These are phyloP conservation scores for Phyllosticta citriasiana DNA, from an alignment of 2,329 filamentous ascomycete species.

Conservation along the genomic window DNA sequence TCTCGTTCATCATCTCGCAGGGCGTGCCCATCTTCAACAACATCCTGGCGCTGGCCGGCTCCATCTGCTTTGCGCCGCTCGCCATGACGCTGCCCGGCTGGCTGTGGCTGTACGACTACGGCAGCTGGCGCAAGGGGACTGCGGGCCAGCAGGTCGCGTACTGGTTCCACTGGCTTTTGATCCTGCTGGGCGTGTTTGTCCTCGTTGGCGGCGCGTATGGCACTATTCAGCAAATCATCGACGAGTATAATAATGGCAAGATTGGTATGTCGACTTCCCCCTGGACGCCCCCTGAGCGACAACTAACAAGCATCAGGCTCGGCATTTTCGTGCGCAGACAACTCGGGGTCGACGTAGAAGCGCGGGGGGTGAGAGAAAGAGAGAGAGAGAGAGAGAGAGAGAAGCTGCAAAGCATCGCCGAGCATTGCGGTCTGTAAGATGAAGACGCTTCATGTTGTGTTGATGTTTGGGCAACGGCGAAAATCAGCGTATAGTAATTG, in stretches of 20 bases:
- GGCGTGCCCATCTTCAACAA: constrained; percentile 47
- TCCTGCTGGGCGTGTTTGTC: constrained; percentile 39
- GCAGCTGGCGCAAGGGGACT: constrained; percentile 29
- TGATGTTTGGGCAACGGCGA: no score
- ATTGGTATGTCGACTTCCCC: constrained; percentile 24
- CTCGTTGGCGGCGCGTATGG: constrained; percentile 41
- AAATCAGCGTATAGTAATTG: no score
- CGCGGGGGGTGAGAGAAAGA: no score
- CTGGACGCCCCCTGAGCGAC: not conserved
- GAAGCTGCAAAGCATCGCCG: no score
- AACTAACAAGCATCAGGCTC: constrained; percentile 12
- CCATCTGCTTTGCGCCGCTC: constrained; percentile 42
- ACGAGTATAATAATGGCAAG: constrained; percentile 39
- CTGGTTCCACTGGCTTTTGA: constrained; percentile 32
- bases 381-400: no score
- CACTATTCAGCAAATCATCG: constrained; percentile 41
- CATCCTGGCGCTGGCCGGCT: constrained; percentile 41
- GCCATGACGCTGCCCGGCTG: constrained; percentile 39
- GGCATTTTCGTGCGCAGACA: constrained; percentile 42
- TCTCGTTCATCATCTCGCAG: constrained; percentile 35
- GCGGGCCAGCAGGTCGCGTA: constrained; percentile 28
- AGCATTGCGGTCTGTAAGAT: no score
- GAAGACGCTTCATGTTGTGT: no score
- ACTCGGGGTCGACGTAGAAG: constrained; percentile 26
- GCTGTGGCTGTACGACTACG: constrained; percentile 43